Percentiles rank a stretch among this genome's conserved stretches.
phyloP scores from a whole-genome alignment of 352 stramenopile genomes.

The Phytophthora pisi region DNA sequence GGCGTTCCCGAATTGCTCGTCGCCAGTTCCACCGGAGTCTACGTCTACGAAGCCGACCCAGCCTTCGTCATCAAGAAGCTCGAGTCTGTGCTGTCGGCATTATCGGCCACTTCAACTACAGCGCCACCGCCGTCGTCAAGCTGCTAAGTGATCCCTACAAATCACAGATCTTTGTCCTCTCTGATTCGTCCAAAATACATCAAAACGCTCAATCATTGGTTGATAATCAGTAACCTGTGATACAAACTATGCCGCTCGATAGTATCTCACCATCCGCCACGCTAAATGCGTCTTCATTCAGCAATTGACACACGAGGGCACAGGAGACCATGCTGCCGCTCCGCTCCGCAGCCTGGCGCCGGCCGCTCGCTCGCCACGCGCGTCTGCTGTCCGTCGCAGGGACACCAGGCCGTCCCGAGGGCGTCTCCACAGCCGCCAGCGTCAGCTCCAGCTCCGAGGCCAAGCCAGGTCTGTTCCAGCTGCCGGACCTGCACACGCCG shows the following conservation, averaged over 20 bases:
- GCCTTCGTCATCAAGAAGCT: slow-evolving; percentile 44
- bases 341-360: slow-evolving; percentile 2
- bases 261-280: slow-evolving; percentile 12
- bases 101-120: slow-evolving; percentile 12
- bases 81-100: slow-evolving; percentile 29
- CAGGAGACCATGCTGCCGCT: slow-evolving; percentile 21
- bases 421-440: slow-evolving; percentile 13
- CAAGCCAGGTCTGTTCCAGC: slow-evolving; percentile 69
- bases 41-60: slow-evolving; percentile 66
- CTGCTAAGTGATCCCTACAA: slow-evolving; percentile 10
- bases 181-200: slow-evolving; percentile 14
- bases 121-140: neutral
- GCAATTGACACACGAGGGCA: slow-evolving; percentile 25
- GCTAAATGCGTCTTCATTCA: slow-evolving; percentile 20
- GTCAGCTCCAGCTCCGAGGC: slow-evolving; percentile 16
- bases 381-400: slow-evolving; percentile 32
- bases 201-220: slow-evolving; percentile 9
- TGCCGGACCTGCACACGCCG: slow-evolving; percentile 62
- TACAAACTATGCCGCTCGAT: slow-evolving; percentile 15
- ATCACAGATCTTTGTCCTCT: slow-evolving; percentile 15
- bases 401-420: slow-evolving; percentile 19
- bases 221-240: neutral
- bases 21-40: slow-evolving; percentile 69
- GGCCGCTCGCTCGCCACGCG: slow-evolving; percentile 17
- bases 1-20: slow-evolving; percentile 68